Evolutionary conservation across 768 basidiomycete species (phyloP).

Genomic region (Podaxis mareebaensis): DNA sequence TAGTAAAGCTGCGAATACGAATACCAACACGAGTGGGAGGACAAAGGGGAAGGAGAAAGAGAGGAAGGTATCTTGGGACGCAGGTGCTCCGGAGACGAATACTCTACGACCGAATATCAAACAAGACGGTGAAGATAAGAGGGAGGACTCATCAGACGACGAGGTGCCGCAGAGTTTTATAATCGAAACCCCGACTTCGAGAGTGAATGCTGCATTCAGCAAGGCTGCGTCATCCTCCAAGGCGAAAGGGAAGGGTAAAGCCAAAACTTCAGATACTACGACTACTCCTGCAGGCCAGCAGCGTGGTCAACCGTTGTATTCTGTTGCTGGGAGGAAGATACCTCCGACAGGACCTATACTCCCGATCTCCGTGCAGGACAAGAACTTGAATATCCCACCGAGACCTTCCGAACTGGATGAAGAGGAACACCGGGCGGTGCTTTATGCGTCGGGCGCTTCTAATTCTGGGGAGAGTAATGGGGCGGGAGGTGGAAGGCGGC

Average conservation of each 20-base stretch:
- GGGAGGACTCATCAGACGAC: constrained; percentile 70
- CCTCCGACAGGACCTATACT: constrained; percentile 29
- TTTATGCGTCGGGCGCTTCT: constrained; percentile 17
- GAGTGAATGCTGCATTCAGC: constrained; percentile 22
- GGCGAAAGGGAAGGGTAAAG: constrained; percentile 19
- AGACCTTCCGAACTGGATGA: constrained; percentile 64
- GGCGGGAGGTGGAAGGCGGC: constrained; percentile 32
- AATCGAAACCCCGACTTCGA: constrained; percentile 57
- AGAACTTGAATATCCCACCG: constrained; percentile 47
- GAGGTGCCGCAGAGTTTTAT: constrained; percentile 87
- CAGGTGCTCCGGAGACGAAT: constrained; percentile 54
- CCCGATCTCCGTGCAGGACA: constrained; percentile 17
- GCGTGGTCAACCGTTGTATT: constrained; percentile 54
- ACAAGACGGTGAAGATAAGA: constrained; percentile 59
- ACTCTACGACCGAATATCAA: constrained; percentile 72
- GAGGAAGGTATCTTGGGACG: constrained; percentile 61
- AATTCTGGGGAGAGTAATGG: constrained; percentile 26
- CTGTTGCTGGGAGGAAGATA: constrained; percentile 32
- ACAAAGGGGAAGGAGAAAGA: constrained; percentile 41
- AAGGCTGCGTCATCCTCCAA: constrained; percentile 35
- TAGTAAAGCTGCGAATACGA: constrained; percentile 17
- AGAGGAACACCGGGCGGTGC: constrained; percentile 31
- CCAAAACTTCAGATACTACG: constrained; percentile 23
- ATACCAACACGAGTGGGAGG: not conserved
- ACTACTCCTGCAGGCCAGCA: constrained; percentile 18